Conservation (phyloP, 208 protist genomes). For the Trichomonas tenax region DNA sequence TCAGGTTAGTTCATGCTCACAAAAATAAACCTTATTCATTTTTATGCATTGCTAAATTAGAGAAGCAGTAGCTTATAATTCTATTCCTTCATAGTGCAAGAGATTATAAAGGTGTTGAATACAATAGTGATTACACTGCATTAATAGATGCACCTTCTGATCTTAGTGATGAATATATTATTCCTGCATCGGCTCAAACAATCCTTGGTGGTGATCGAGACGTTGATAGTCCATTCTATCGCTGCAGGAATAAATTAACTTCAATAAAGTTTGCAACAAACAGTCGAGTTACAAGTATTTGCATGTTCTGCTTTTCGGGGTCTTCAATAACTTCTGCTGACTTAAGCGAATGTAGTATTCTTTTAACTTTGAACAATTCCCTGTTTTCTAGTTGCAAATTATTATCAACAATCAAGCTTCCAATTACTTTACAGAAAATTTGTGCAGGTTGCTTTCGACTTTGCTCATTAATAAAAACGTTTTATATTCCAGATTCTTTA, state of each 20-base stretch:
- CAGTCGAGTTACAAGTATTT: not conserved
- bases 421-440: not conserved
- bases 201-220: not conserved
- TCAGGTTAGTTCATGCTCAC: too few species aligned
- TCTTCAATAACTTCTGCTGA: not conserved
- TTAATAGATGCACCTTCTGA: not conserved
- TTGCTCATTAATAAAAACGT: not conserved
- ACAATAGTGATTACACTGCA: not conserved
- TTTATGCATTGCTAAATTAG: too few species aligned
- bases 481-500: not conserved
- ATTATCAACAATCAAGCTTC: not conserved
- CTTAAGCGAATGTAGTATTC: not conserved
- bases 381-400: not conserved
- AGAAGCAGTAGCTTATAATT: too few species aligned
- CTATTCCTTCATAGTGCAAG: too few species aligned
- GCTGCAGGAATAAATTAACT: not conserved
- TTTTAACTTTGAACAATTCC: not conserved
- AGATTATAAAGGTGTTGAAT: not conserved
- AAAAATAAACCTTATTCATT: too few species aligned
- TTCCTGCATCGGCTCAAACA: not conserved
- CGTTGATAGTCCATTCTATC: not conserved
- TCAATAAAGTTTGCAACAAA: not conserved
- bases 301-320: not conserved
- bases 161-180: not conserved
- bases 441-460: not conserved